Evolutionary conservation across 2,329 filamentous ascomycete genomes (phyloP).

Genomic region (Colletotrichum endophyticum): DNA sequence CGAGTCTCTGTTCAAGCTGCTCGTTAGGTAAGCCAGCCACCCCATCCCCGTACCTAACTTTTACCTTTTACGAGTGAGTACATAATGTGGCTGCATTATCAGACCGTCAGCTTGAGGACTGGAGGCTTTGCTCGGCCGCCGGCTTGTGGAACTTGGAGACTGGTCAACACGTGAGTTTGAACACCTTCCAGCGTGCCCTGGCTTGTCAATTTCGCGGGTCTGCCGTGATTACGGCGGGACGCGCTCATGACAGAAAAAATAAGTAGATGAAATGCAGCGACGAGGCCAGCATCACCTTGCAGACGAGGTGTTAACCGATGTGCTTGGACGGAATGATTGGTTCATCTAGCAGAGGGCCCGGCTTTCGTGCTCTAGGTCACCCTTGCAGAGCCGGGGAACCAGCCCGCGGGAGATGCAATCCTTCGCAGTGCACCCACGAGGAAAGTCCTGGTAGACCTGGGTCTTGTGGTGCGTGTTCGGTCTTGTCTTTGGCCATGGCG

Average conservation of each 20-base stretch:
- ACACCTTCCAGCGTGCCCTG: not conserved
- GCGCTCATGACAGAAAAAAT: not conserved
- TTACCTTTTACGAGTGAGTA: not conserved
- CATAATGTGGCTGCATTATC: not conserved
- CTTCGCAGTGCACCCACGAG: not conserved
- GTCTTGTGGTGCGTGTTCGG: not conserved
- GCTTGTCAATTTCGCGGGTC: constrained; percentile 9
- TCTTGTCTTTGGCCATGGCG: not conserved
- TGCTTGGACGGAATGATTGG: not conserved
- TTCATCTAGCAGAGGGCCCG: not conserved
- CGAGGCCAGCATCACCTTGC: constrained; percentile 6
- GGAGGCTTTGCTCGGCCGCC: not conserved
- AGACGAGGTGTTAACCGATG: not conserved
- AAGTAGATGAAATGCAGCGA: not conserved
- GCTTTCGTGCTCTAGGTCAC: not conserved
- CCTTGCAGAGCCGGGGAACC: not conserved
- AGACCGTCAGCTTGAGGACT: not conserved
- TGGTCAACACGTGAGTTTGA: not conserved
- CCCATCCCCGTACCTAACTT: not conserved
- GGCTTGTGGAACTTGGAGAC: not conserved
- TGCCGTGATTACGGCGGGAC: constrained; percentile 1
- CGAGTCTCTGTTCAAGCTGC: not conserved
- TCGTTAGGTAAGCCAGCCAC: not conserved
- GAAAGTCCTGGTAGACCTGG: not conserved
- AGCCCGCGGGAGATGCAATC: not conserved